Evolutionary conservation across 345 rosid genomes (phyloP), one percentile per base, ranked within the genome.

Genomic region (Angophora floribunda): DNA sequence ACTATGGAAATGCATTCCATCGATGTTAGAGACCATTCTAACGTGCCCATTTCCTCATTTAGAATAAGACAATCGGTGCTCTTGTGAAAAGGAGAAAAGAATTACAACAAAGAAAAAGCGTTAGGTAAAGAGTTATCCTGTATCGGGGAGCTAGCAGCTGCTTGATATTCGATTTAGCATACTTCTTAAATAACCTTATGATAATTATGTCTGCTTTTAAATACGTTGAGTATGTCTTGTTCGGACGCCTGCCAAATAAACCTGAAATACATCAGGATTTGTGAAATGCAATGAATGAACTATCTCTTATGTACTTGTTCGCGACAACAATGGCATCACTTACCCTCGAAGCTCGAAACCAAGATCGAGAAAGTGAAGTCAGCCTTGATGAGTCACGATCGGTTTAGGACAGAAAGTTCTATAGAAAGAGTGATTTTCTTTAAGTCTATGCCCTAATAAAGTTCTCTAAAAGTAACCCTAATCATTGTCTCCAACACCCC

Each of bases 351-450:
- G 51, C 51, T 50, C 11, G 51, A 50, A 57, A 57, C 65, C 24
- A 57, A 1, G 3, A 57, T 57, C 7, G 13, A 2, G 65, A 24
- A 57, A 57, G 65, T 11, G 13, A 57, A 57, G 65, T 57, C 3
- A 4, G n/a, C 65, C 65, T 1, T 10, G 13, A 57, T 24, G 65
- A 57, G 24, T 57, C 65, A 24, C n/a, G 24, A 12, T 24, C 65
- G 0, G 24, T 24, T 57, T 57, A 24, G 65, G 65, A 24, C 6
- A 0, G n/a, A 10, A 0, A 0, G 65, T 57, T 22, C 65, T 22
- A 57, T 9, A 57, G 65, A 57, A 24, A 57, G 65, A 57, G 65
- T 57, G 26, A 59, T 10, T 59, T 59, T 59, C 61, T 24, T 26
- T 2, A 50, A 24, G 13, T 12, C 13, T 59, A 0, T 1, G 13